These are phyloP conservation scores for Dittrichia graveolens DNA, from an alignment of 129 eudicot species.

Conservation along the genomic window DNA sequence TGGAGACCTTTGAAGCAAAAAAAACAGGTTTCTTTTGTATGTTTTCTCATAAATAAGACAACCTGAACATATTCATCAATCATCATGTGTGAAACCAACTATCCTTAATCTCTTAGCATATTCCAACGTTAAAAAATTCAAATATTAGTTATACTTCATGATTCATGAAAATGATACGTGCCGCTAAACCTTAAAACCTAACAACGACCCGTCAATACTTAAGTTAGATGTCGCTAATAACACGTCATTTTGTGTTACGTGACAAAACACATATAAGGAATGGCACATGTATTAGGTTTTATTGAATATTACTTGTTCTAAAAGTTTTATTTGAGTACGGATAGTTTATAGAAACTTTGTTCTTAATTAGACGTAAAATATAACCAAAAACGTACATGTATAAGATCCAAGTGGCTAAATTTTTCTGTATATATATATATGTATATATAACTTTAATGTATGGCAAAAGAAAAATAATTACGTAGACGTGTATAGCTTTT, in stretches of 20 bases:
- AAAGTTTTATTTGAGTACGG: constrained; percentile 27
- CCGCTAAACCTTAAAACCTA: too few species aligned
- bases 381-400: constrained; percentile 16
- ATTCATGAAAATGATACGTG: constrained; percentile 1
- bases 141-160: background rate
- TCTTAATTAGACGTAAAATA: constrained; percentile 12
- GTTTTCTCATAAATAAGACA: constrained; percentile 32
- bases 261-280: background rate
- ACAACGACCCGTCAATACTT: background rate
- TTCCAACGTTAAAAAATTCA: too few species aligned
- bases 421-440: background rate
- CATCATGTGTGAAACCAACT: background rate
- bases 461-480: background rate
- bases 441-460: background rate
- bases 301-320: background rate
- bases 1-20: constrained; percentile 21
- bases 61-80: constrained; percentile 35
- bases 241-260: background rate
- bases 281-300: constrained; percentile 21
- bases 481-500: background rate
- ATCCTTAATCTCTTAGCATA: too few species aligned
- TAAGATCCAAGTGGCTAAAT: constrained; percentile 7
- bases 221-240: background rate
- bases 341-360: constrained; percentile 6
- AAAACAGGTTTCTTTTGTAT: constrained; percentile 33